Conservation (phyloP, 805 yeast species). For the Debaryomyces maramus region DNA sequence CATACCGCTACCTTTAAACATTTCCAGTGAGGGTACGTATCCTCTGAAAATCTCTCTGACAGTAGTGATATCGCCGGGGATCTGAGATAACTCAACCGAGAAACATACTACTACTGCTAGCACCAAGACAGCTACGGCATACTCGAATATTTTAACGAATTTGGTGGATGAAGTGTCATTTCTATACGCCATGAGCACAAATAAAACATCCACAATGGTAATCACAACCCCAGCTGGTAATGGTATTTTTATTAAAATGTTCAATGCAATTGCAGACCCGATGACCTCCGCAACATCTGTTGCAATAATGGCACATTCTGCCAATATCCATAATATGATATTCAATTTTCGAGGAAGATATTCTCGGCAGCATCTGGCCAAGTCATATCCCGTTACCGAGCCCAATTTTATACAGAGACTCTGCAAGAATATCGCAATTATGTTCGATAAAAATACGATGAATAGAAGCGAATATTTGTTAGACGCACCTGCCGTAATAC, state of each 20-base stretch:
- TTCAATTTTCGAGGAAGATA: conserved; percentile 43
- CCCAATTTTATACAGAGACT: conserved; percentile 47
- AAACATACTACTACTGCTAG: conserved; percentile 45
- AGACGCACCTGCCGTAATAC: conserved; percentile 47
- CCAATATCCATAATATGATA: conserved; percentile 37
- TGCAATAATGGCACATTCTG: conserved; percentile 51
- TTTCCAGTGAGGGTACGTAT: conserved; percentile 41
- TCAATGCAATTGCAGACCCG: conserved; percentile 52
- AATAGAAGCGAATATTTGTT: conserved; percentile 44
- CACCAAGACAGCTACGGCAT: conserved; percentile 43
- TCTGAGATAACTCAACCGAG: conserved; percentile 43
- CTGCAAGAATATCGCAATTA: conserved; percentile 49
- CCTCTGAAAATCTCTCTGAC: conserved; percentile 43
- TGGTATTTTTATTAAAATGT: conserved; percentile 45
- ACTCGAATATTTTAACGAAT: conserved; percentile 38
- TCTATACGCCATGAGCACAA: conserved; percentile 48
- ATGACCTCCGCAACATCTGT: conserved; percentile 56
- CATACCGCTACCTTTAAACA: conserved; percentile 44
- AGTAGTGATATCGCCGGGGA: conserved; percentile 26
- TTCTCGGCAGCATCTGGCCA: conserved; percentile 45
- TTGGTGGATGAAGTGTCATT: conserved; percentile 43
- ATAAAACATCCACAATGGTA: conserved; percentile 46
- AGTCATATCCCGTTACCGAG: conserved; percentile 49
- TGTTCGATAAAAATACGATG: conserved; percentile 42
- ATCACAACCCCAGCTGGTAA: conserved; percentile 50